phyloP scores from a whole-genome alignment of 148 eudicot species.

The Rhododendron ovatum region DNA sequence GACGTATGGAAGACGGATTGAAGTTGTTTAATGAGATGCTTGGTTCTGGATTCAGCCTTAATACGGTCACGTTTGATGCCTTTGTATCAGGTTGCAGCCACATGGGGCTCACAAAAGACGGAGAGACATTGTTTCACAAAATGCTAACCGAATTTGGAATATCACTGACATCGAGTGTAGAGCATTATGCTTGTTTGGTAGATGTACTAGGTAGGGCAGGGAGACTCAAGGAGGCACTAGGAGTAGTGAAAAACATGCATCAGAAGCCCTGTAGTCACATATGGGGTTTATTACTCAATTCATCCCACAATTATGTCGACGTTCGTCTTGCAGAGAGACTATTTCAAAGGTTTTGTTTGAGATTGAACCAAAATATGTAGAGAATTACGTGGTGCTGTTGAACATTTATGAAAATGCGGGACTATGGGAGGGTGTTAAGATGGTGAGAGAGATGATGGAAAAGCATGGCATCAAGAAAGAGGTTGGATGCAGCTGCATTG shows the following conservation, averaged over 20 bases:
- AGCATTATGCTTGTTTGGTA: constrained; percentile 48
- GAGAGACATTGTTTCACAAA: constrained; percentile 22
- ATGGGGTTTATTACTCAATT: constrained; percentile 42
- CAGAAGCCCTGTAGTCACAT: constrained; percentile 35
- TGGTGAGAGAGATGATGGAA: constrained; percentile 34
- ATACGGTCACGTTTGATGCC: constrained; percentile 30
- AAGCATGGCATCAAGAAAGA: constrained; percentile 26
- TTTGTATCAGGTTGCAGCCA: constrained; percentile 38
- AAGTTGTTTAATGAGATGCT: constrained; percentile 32
- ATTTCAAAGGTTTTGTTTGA: constrained; percentile 26
- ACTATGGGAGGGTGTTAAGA: constrained; percentile 33
- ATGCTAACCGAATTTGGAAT: constrained; percentile 28
- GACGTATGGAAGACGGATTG: constrained; percentile 23
- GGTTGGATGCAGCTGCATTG: constrained; percentile 41
- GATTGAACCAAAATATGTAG: constrained; percentile 35
- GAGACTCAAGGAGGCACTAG: constrained; percentile 30
- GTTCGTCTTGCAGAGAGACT: constrained; percentile 30
- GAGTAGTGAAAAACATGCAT: constrained; percentile 34
- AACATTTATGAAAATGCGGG: constrained; percentile 41
- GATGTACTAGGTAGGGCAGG: constrained; percentile 44
- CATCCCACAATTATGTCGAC: constrained; percentile 33
- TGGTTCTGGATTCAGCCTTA: constrained; percentile 23
- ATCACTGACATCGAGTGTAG: constrained; percentile 23
- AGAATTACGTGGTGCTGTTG: constrained; percentile 32
- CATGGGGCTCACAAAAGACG: constrained; percentile 21